Base-by-base conservation (phyloP, 768 basidiomycete genomes). In the Artomyces pyxidatus region DNA sequence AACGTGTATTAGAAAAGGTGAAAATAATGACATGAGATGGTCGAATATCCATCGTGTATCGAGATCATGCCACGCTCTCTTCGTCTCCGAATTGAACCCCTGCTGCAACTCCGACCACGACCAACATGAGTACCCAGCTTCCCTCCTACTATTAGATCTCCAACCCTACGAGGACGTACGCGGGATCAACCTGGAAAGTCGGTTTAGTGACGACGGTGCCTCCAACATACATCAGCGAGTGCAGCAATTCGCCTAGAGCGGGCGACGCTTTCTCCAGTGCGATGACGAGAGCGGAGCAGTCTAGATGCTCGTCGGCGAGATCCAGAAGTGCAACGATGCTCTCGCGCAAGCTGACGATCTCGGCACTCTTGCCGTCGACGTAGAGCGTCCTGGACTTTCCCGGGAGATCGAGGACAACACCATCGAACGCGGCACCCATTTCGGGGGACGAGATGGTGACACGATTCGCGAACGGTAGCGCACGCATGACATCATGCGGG, bases 191-290 rank as follows among this genome's bases (percentile, higher is more conserved):
- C 59, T 80, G 72, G 72, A 86, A 88, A 22, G 78, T 80, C 47
- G 87, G 85, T 61, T 80, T 83, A 47, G 88, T 87, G 45, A 94
- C 82, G 46, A 94, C 84, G 43, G 76, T 78, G 48, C 88, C 91
- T 54, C 90, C 90, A 45, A 93, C 87, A 66, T 94, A 94, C 87
- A 94, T 88, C 54, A 94, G 74, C 43, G 91, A 85, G 61, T 94
- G 92, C 30, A 94, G 71, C 49, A 92, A 71, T 59, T 81, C 78
- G 57, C 83, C 77, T 47, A 93, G 73, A 47, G 75, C 77, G 16
- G 80, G 76, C 37, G 81, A 85, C 0, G 81, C 73, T 57, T 84
- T 78, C 64, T 89, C 86, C 48, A 94, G 71, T 30, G 76, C 84
- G 55, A 94, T 89, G 52, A 92, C 76, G 37, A 94, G 75, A 16